These are phyloP conservation scores for Platanthera guangdongensis DNA, from an alignment of 106 monocot genomes.

Conservation along the genomic window DNA sequence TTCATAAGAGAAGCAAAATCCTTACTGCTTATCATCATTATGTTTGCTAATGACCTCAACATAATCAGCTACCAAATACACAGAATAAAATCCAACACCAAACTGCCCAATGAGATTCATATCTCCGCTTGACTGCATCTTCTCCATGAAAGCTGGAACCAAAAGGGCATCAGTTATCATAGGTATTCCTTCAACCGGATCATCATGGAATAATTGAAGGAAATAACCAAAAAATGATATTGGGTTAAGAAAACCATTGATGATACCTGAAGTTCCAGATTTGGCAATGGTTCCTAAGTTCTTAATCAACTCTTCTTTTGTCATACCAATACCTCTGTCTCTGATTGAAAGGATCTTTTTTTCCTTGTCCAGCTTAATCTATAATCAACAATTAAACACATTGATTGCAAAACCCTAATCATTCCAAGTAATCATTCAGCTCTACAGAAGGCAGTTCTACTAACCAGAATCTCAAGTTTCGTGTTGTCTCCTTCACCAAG, in stretches of 20 bases:
- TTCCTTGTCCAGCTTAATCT: constrained; percentile 97
- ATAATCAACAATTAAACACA: constrained; percentile 7
- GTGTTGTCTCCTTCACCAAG: constrained; percentile 88
- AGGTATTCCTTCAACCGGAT: not conserved
- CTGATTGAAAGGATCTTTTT: constrained; percentile 79
- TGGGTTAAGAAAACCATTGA: not conserved
- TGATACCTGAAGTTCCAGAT: constrained; percentile 91
- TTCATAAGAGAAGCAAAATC: constrained; percentile 4
- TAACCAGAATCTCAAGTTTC: constrained; percentile 88
- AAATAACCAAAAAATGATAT: not conserved
- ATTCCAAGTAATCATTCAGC: not conserved
- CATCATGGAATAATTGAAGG: not conserved
- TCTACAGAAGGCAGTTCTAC: not conserved
- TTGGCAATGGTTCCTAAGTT: constrained; percentile 98
- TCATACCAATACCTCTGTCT: constrained; percentile 98
- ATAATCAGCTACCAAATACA: constrained; percentile 95
- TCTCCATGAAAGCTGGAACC: constrained; percentile 85
- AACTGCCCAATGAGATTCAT: constrained; percentile 96
- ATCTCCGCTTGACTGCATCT: constrained; percentile 95
- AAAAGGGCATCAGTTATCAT: not conserved
- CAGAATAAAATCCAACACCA: constrained; percentile 98
- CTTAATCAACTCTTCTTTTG: constrained; percentile 94
- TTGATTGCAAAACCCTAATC: not conserved
- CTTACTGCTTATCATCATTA: constrained; percentile 97
- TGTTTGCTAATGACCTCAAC: constrained; percentile 99